These are phyloP conservation scores for Larix kaempferi DNA, from an alignment of 75 land plant genomes.

Conservation along the genomic window DNA sequence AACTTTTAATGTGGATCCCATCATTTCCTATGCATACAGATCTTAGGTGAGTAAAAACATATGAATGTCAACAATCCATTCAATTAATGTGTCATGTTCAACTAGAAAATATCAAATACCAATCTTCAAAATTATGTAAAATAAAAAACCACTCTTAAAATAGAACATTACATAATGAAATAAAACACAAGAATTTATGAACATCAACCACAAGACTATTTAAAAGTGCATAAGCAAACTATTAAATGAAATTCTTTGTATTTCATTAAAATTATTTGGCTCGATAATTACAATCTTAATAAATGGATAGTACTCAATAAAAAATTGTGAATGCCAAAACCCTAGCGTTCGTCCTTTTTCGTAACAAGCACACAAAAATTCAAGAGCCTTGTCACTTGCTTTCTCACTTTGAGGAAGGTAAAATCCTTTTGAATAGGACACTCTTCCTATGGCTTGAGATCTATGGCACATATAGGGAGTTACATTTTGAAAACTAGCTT, in stretches of 20 bases:
- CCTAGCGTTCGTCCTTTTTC: neutral
- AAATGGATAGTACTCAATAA: slow-evolving; percentile 4
- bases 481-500: slow-evolving; percentile 12
- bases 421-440: slow-evolving; percentile 10
- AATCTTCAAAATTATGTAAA: too few relatives aligned
- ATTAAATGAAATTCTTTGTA: neutral
- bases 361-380: slow-evolving; percentile 8
- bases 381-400: slow-evolving; percentile 8
- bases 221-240: neutral
- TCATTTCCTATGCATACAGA: too few relatives aligned
- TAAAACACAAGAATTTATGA: neutral
- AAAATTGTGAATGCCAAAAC: slow-evolving; percentile 11
- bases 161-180: neutral
- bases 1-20: too few relatives aligned
- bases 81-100: too few relatives aligned
- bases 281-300: slow-evolving; percentile 3
- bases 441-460: neutral
- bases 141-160: too few relatives aligned
- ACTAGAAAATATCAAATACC: too few relatives aligned
- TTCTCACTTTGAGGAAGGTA: slow-evolving; percentile 7
- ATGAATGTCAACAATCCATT: too few relatives aligned
- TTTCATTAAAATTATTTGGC: neutral
- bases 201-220: slow-evolving; percentile 2
- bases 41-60: too few relatives aligned
- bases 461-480: slow-evolving; percentile 3